These are phyloP conservation scores for Tetrahymena elliotti DNA, from an alignment of 73 alveolate species.

Conservation along the genomic window DNA sequence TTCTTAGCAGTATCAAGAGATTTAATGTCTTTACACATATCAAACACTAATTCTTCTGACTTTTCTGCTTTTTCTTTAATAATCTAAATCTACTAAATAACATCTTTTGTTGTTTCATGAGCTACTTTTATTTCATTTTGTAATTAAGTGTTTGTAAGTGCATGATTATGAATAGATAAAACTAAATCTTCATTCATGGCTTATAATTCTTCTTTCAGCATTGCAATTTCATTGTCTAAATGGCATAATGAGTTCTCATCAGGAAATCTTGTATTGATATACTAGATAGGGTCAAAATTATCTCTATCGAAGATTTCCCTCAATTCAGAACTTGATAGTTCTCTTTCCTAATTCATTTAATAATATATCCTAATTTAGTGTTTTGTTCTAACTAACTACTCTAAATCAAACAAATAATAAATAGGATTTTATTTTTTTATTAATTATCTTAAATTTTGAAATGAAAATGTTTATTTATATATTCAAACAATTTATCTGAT, in stretches of 20 bases:
- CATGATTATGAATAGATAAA: conserved; percentile 36
- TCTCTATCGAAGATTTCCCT: not conserved
- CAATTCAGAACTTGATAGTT: not conserved
- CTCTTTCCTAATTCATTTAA: not conserved
- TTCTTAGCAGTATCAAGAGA: conserved; percentile 90
- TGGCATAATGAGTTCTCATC: conserved; percentile 35
- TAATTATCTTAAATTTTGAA: not conserved
- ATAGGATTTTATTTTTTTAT: not conserved
- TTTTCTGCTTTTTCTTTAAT: conserved; percentile 85
- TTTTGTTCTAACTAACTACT: not conserved
- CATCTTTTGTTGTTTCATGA: conserved; percentile 16
- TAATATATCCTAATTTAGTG: not conserved
- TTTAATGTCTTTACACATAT: conserved; percentile 89
- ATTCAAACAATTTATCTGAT: too few relatives aligned
- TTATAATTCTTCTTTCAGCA: conserved; percentile 13
- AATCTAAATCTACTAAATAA: conserved; percentile 14
- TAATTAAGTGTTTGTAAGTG: conserved; percentile 39
- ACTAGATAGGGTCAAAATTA: conserved; percentile 48
- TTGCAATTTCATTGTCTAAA: conserved; percentile 30
- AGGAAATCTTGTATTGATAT: conserved; percentile 45
- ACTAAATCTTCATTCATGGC: conserved; percentile 18
- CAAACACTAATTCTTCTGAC: conserved; percentile 81
- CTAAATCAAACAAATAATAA: not conserved
- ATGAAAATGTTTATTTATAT: too few relatives aligned
- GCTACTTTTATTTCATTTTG: conserved; percentile 28